A percentile compares a stretch with the other conserved stretches of the same genome.
These are phyloP conservation scores for Rehmannia glutinosa DNA, from an alignment of 257 asterid genomes.

Conservation along the genomic window DNA sequence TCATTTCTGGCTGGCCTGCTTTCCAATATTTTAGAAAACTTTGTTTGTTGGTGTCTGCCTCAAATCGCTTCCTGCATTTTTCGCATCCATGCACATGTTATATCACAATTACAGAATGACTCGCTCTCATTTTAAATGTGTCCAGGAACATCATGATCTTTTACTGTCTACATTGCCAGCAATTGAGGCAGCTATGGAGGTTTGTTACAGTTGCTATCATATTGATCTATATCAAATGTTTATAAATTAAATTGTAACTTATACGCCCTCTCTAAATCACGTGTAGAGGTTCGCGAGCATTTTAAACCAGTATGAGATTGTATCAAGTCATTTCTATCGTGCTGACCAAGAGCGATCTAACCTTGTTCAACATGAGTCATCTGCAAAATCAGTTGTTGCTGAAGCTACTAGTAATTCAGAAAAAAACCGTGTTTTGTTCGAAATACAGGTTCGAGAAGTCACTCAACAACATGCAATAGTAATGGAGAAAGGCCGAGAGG, in stretches of 20 bases:
- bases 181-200: conserved; percentile 86
- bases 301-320: conserved; percentile 75
- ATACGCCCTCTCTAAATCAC: conserved; percentile 27
- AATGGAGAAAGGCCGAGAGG: conserved; percentile 83
- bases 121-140: conserved; percentile 22
- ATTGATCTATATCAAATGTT: conserved; percentile 23
- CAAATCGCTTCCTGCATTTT: conserved; percentile 12
- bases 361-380: conserved; percentile 71
- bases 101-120: conserved; percentile 20
- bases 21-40: conserved; percentile 6
- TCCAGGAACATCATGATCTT: conserved; percentile 95
- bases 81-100: neutral
- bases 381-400: conserved; percentile 70
- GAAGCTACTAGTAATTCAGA: conserved; percentile 77
- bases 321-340: conserved; percentile 63
- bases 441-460: conserved; percentile 74
- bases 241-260: conserved; percentile 11
- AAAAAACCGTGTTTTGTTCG: conserved; percentile 60
- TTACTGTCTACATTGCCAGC: conserved; percentile 78
- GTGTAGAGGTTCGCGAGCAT: conserved; percentile 64
- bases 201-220: conserved; percentile 34
- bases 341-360: conserved; percentile 81
- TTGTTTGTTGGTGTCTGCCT: conserved; percentile 15
- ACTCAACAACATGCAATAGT: conserved; percentile 71
- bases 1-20: conserved; percentile 2